phyloP scores from a whole-genome alignment of 1,284 basidiomycete species.

The Ceratobasidium sp. region DNA sequence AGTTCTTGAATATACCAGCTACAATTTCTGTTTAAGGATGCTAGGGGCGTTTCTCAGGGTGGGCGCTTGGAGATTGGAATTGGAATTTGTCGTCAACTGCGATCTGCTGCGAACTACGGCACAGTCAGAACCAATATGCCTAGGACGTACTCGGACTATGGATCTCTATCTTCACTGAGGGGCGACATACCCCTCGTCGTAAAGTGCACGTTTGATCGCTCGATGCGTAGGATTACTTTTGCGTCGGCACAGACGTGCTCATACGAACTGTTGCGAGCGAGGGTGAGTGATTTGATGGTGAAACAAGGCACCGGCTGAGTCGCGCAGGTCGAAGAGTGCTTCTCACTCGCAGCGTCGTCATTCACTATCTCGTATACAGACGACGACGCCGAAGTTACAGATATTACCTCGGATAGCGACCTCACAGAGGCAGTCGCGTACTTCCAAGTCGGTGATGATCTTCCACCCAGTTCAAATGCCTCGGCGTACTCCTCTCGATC shows the following conservation, averaged over 20 bases:
- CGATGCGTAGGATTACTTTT: constrained; percentile 80
- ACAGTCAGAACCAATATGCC: constrained; percentile 37
- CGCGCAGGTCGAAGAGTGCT: constrained; percentile 81
- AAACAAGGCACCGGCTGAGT: constrained; percentile 2
- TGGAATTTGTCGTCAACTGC: constrained; percentile 26
- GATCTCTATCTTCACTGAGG: constrained; percentile 39
- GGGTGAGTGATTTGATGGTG: constrained; percentile 64
- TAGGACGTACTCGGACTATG: constrained; percentile 44
- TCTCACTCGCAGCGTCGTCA: constrained; percentile 74
- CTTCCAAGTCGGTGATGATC: constrained; percentile 77
- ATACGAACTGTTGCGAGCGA: constrained; percentile 74
- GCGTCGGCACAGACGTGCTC: constrained; percentile 80
- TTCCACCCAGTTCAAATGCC: constrained; percentile 70
- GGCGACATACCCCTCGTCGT: constrained; percentile 75
- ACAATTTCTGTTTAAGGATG: neutral
- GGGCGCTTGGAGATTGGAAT: constrained; percentile 34
- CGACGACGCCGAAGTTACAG: constrained; percentile 82
- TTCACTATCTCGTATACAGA: constrained; percentile 86
- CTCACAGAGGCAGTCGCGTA: constrained; percentile 88
- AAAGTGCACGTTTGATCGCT: constrained; percentile 81
- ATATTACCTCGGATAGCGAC: constrained; percentile 77
- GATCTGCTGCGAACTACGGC: constrained; percentile 44
- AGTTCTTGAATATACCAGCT: constrained; percentile 43
- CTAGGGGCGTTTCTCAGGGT: constrained; percentile 40
- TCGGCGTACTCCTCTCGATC: constrained; percentile 70